Evolutionary conservation across 2,329 filamentous ascomycete species (phyloP).

Genomic region (Trichophyton rubrum): DNA sequence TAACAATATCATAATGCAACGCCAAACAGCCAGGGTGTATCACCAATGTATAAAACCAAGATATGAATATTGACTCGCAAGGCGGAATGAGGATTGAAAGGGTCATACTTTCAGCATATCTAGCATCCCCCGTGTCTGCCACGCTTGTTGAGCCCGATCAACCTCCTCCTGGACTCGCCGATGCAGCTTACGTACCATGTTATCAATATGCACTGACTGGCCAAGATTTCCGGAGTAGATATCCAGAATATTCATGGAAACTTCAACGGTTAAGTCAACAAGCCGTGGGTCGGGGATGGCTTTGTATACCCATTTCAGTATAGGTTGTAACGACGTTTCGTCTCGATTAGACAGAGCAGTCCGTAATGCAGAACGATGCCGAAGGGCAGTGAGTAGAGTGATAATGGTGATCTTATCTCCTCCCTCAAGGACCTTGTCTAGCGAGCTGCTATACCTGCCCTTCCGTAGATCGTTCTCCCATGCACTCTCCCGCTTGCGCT

Average conservation of each 20-base stretch:
- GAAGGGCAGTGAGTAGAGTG: conserved; percentile 69
- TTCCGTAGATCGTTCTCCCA: conserved; percentile 78
- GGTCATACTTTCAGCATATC: conserved; percentile 47
- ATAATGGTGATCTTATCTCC: conserved; percentile 51
- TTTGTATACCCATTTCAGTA: conserved; percentile 69
- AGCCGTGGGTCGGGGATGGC: conserved; percentile 75
- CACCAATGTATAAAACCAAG: not conserved
- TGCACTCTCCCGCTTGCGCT: conserved; percentile 50
- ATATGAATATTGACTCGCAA: not conserved
- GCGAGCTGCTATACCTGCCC: conserved; percentile 60
- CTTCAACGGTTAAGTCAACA: conserved; percentile 68
- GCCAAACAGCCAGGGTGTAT: not conserved
- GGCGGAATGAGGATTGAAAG: not conserved
- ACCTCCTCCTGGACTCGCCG: conserved; percentile 62
- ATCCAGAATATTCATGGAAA: conserved; percentile 70
- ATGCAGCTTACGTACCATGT: conserved; percentile 56
- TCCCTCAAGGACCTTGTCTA: conserved; percentile 63
- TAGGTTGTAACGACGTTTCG: conserved; percentile 65
- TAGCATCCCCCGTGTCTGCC: conserved; percentile 75
- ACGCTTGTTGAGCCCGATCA: conserved; percentile 71
- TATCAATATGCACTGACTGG: conserved; percentile 59
- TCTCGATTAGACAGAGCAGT: conserved; percentile 70
- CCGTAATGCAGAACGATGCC: conserved; percentile 74
- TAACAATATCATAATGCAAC: not conserved
- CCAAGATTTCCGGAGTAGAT: conserved; percentile 72